Percentiles rank a stretch among this genome's conserved stretches.
These are phyloP conservation scores for Trichoderma parareesei DNA, from an alignment of 495 filamentous ascomycete genomes.

Conservation along the genomic window DNA sequence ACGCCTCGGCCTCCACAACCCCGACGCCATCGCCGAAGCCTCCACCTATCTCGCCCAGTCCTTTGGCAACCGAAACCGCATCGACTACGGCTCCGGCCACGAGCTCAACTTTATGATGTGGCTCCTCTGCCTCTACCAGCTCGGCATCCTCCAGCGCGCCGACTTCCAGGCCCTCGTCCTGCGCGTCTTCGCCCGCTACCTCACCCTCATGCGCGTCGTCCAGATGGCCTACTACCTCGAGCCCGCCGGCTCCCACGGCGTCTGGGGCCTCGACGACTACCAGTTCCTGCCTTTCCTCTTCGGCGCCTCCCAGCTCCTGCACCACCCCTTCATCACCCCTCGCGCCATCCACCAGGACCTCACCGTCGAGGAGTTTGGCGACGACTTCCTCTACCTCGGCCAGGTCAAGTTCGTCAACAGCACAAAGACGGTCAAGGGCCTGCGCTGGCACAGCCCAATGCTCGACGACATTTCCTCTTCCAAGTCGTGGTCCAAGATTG, in stretches of 20 bases:
- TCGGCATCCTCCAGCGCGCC: constrained; percentile 51
- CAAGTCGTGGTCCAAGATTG: constrained; percentile 85
- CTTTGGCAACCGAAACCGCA: constrained; percentile 77
- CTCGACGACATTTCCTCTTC: constrained; percentile 94
- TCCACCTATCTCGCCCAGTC: constrained; percentile 74
- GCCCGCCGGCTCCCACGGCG: constrained; percentile 88
- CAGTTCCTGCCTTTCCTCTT: constrained; percentile 96
- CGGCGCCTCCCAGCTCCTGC: constrained; percentile 79
- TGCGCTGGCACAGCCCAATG: constrained; percentile 98
- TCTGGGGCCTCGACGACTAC: constrained; percentile 98
- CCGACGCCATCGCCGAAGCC: constrained; percentile 56
- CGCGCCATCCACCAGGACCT: constrained; percentile 77
- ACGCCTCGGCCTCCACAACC: constrained; percentile 44
- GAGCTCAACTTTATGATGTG: constrained; percentile 95
- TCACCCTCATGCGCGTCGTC: constrained; percentile 68
- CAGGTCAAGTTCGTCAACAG: constrained; percentile 91
- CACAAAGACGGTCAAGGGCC: constrained; percentile 90
- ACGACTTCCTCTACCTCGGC: constrained; percentile 79
- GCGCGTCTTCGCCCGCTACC: constrained; percentile 70
- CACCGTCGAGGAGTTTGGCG: constrained; percentile 74
- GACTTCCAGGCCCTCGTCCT: constrained; percentile 70
- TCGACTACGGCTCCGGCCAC: constrained; percentile 96
- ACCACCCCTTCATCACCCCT: constrained; percentile 82
- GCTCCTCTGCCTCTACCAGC: constrained; percentile 81
- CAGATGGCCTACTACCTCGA: constrained; percentile 92